Conservation (phyloP, 106 monocot species). For the Iris macrosiphon region DNA sequence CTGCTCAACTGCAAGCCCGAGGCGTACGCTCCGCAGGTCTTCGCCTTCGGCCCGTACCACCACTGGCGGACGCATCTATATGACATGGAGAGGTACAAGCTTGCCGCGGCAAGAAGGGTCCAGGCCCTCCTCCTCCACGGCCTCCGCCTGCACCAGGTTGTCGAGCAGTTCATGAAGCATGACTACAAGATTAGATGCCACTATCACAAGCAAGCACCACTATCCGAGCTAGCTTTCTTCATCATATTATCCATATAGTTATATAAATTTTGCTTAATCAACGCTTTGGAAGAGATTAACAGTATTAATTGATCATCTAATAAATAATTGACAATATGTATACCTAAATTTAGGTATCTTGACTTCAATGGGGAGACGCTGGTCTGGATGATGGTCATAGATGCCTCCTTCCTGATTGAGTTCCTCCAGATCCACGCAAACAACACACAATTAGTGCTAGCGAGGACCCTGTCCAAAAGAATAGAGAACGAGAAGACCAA, state of each 20-base stretch:
- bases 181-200: slow-evolving; percentile 29
- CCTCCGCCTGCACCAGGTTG: slow-evolving; percentile 28
- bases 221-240: no score
- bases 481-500: slow-evolving; percentile 1
- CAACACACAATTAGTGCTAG: slow-evolving; percentile 19
- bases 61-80: slow-evolving; percentile 42
- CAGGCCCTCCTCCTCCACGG: slow-evolving; percentile 8
- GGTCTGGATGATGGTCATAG: slow-evolving; percentile 76
- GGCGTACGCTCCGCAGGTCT: slow-evolving; percentile 45
- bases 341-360: slow-evolving; percentile 1
- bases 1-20: slow-evolving; percentile 22
- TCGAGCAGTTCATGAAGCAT: slow-evolving; percentile 8
- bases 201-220: slow-evolving; percentile 49
- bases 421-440: slow-evolving; percentile 21
- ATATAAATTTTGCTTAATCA: no score
- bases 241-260: no score
- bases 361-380: slow-evolving; percentile 30
- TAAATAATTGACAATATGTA: background rate
- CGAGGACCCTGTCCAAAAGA: background rate
- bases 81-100: slow-evolving; percentile 68
- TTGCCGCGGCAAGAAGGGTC: slow-evolving; percentile 32
- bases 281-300: no score
- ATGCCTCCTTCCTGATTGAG: slow-evolving; percentile 61
- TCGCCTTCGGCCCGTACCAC: slow-evolving; percentile 76
- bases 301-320: background rate